These are phyloP conservation scores for Fusarium equiseti DNA, from an alignment of 2,329 filamentous ascomycete species.

Conservation along the genomic window DNA sequence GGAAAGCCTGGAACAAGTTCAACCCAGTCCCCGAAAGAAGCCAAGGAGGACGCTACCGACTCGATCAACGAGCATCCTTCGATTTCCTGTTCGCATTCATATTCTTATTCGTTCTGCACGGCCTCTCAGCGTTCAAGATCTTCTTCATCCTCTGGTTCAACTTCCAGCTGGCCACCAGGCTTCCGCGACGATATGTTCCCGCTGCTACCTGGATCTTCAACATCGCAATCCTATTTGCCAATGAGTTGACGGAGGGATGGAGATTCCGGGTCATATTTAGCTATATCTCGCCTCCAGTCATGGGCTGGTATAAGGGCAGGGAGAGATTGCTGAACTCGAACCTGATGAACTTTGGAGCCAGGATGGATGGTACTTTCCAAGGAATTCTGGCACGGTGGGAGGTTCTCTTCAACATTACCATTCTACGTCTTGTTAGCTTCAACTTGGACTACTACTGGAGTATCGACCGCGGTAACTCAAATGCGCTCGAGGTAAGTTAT, in stretches of 20 bases:
- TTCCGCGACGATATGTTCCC: slow-evolving; percentile 80
- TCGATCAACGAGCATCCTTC: slow-evolving; percentile 80
- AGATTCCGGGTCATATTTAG: slow-evolving; percentile 72
- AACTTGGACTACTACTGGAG: slow-evolving; percentile 98
- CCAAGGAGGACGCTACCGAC: slow-evolving; percentile 65
- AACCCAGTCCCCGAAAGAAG: slow-evolving; percentile 52
- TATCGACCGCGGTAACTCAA: slow-evolving; percentile 71
- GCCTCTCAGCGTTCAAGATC: slow-evolving; percentile 86
- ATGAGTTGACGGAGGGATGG: slow-evolving; percentile 87
- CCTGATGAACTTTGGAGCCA: slow-evolving; percentile 72
- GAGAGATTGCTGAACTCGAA: slow-evolving; percentile 52
- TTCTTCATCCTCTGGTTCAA: slow-evolving; percentile 84
- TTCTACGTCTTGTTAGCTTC: slow-evolving; percentile 93
- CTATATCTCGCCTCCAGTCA: slow-evolving; percentile 57
- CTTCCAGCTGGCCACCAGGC: slow-evolving; percentile 78
- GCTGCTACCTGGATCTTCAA: slow-evolving; percentile 91
- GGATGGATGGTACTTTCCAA: slow-evolving; percentile 78
- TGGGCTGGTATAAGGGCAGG: slow-evolving; percentile 47
- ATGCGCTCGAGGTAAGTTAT: slow-evolving; percentile 81
- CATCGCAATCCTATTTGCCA: slow-evolving; percentile 85
- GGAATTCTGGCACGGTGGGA: slow-evolving; percentile 94
- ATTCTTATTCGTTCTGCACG: slow-evolving; percentile 84
- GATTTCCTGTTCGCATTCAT: slow-evolving; percentile 85
- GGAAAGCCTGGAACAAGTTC: slow-evolving; percentile 75
- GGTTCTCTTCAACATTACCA: slow-evolving; percentile 96